A percentile compares a stretch with the other conserved stretches of the same genome.
phyloP scores from a whole-genome alignment of 2,329 filamentous ascomycete genomes.

The Fusarium napiforme region DNA sequence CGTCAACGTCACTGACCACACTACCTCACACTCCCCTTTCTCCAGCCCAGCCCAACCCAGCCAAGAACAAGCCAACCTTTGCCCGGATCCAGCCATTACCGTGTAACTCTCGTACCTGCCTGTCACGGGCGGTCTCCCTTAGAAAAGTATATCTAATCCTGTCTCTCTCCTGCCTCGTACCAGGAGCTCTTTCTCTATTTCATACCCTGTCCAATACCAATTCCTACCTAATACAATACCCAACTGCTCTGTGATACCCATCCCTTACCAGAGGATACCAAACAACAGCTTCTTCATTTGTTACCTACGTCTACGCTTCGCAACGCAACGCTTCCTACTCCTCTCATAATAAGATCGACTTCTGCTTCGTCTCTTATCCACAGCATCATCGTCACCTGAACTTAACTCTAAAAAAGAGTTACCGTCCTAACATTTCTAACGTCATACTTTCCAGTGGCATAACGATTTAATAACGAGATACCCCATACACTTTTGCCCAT shows the following conservation, averaged over 20 bases:
- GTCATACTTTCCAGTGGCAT: slow-evolving; percentile 10
- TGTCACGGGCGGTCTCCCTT: slow-evolving; percentile 22
- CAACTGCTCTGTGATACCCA: slow-evolving; percentile 47
- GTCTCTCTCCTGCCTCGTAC: slow-evolving; percentile 15
- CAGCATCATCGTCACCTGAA: background rate
- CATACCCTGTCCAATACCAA: slow-evolving; percentile 25
- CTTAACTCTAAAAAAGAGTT: slow-evolving; percentile 15
- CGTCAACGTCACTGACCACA: slow-evolving; percentile 51
- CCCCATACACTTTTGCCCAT: slow-evolving; percentile 29
- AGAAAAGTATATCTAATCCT: slow-evolving; percentile 45
- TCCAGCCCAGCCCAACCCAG: slow-evolving; percentile 19
- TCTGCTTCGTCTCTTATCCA: slow-evolving; percentile 9
- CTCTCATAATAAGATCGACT: slow-evolving; percentile 21
- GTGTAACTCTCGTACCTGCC: slow-evolving; percentile 32
- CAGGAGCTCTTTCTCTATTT: slow-evolving; percentile 10
- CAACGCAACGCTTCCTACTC: background rate
- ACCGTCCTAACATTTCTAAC: background rate
- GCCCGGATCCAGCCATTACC: slow-evolving; percentile 36
- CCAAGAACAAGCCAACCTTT: background rate
- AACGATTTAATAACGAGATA: slow-evolving; percentile 32
- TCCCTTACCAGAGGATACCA: slow-evolving; percentile 40
- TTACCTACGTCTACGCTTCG: slow-evolving; percentile 12
- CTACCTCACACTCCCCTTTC: slow-evolving; percentile 7
- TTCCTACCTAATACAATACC: slow-evolving; percentile 34
- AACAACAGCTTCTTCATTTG: slow-evolving; percentile 29